These are phyloP conservation scores for Talaromyces pinophilus DNA, from an alignment of 2,329 filamentous ascomycete genomes.

Conservation along the genomic window DNA sequence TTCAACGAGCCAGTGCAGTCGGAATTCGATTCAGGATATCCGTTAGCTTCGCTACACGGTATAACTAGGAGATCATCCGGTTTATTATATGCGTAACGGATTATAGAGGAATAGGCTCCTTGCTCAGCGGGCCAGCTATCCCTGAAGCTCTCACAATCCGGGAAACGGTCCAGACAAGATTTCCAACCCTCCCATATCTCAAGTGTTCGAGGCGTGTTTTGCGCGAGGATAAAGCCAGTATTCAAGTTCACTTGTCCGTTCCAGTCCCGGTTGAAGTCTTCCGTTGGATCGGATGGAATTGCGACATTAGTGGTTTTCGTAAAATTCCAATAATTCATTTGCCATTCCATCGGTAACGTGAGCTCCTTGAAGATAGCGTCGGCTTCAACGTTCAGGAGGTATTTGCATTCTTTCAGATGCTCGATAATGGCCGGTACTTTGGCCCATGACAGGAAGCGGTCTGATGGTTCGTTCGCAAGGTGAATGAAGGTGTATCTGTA, in stretches of 20 bases:
- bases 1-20: constrained; percentile 14
- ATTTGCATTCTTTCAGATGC: constrained; percentile 18
- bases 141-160: background rate
- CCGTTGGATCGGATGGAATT: constrained; percentile 6
- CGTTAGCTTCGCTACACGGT: constrained; percentile 15
- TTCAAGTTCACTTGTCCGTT: constrained; percentile 13
- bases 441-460: constrained; percentile 11
- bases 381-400: constrained; percentile 6
- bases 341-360: constrained; percentile 15
- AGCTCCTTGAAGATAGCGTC: constrained; percentile 16
- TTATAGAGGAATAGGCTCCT: constrained; percentile 19
- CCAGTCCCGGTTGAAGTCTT: constrained; percentile 10
- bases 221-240: constrained; percentile 11
- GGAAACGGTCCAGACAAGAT: constrained; percentile 13
- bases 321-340: constrained; percentile 18
- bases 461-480: constrained; percentile 11
- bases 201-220: constrained; percentile 14
- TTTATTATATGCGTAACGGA: constrained; percentile 15
- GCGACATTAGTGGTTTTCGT: constrained; percentile 12
- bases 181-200: constrained; percentile 18
- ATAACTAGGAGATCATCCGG: constrained; percentile 16
- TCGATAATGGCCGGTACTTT: constrained; percentile 19
- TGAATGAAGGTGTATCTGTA: constrained; percentile 18
- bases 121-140: constrained; percentile 16
- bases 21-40: constrained; percentile 13